phyloP scores from a whole-genome alignment of 371 early-diverging fungal genomes.

The Mucor plumbeus region DNA sequence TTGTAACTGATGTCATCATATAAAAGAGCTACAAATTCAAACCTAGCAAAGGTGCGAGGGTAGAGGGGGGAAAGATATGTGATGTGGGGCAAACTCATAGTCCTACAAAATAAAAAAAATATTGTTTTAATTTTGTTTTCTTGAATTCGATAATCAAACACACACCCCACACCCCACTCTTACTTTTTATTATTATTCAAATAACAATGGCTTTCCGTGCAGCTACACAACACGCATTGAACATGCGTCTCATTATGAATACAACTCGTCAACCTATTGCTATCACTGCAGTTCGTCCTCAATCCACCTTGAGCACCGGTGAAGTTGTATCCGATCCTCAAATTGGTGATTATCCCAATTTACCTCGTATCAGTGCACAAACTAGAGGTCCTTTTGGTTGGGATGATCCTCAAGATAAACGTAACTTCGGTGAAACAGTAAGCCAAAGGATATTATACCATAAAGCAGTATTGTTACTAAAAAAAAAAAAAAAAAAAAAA shows the following conservation, averaged over 20 bases:
- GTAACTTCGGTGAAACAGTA: slow-evolving; percentile 72
- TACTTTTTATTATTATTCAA: not conserved
- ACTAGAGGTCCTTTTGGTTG: slow-evolving; percentile 62
- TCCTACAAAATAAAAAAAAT: slow-evolving; percentile 2
- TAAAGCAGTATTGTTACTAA: too few relatives aligned
- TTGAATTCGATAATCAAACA: slow-evolving; percentile 1
- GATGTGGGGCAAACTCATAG: not conserved
- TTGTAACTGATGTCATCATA: not conserved
- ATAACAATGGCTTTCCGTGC: slow-evolving; percentile 48
- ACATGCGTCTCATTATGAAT: slow-evolving; percentile 39
- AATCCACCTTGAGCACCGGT: slow-evolving; percentile 55
- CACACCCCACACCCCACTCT: slow-evolving; percentile 7
- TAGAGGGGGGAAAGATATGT: not conserved
- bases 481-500: not conserved
- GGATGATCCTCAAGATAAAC: slow-evolving; percentile 68
- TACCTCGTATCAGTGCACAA: slow-evolving; percentile 65
- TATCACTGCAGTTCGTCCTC: slow-evolving; percentile 43
- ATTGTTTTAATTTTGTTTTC: not conserved
- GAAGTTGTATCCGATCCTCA: slow-evolving; percentile 63
- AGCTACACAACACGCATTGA: slow-evolving; percentile 45
- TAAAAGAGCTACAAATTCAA: not conserved
- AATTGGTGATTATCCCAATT: slow-evolving; percentile 70
- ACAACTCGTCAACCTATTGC: slow-evolving; percentile 35
- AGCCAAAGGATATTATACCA: not conserved
- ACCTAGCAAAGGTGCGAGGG: slow-evolving; percentile 6